Evolutionary conservation across 495 filamentous ascomycete species (phyloP).

Genomic region (Trichocladium uniseriatum): DNA sequence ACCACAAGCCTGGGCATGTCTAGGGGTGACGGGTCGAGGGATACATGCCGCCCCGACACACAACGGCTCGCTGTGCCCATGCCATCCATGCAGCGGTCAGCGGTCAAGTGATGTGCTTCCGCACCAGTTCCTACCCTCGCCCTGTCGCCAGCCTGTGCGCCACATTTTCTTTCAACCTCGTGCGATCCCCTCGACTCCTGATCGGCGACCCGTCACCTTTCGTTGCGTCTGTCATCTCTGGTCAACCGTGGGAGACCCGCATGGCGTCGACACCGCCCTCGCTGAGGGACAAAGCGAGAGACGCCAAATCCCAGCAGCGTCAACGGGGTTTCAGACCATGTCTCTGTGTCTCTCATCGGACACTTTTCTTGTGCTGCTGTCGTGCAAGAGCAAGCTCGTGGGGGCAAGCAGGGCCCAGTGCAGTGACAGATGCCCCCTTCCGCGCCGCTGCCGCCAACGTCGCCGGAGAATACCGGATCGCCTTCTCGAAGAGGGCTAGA

Average conservation of each 20-base stretch:
- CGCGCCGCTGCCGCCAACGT: conserved; percentile 24
- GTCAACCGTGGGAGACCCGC: background rate
- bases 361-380: conserved; percentile 26
- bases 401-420: conserved; percentile 25
- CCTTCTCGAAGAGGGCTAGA: conserved; percentile 29
- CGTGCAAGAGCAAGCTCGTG: conserved; percentile 26
- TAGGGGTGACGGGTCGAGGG: conserved; percentile 27
- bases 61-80: conserved; percentile 9
- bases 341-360: conserved; percentile 24
- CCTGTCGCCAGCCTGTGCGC: conserved; percentile 22
- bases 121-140: conserved; percentile 10
- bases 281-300: conserved; percentile 8
- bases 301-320: background rate
- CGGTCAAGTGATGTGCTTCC: conserved; percentile 16
- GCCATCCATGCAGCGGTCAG: background rate
- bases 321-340: conserved; percentile 7
- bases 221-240: background rate
- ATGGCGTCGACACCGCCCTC: conserved; percentile 3
- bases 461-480: conserved; percentile 19
- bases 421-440: conserved; percentile 33
- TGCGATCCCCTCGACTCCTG: conserved; percentile 6
- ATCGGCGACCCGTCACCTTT: background rate
- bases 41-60: conserved; percentile 10
- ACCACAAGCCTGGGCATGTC: conserved; percentile 10
- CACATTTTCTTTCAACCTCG: conserved; percentile 28